Base-by-base conservation (phyloP, 371 early-diverging fungal species). In the Capillidium heterosporum region DNA sequence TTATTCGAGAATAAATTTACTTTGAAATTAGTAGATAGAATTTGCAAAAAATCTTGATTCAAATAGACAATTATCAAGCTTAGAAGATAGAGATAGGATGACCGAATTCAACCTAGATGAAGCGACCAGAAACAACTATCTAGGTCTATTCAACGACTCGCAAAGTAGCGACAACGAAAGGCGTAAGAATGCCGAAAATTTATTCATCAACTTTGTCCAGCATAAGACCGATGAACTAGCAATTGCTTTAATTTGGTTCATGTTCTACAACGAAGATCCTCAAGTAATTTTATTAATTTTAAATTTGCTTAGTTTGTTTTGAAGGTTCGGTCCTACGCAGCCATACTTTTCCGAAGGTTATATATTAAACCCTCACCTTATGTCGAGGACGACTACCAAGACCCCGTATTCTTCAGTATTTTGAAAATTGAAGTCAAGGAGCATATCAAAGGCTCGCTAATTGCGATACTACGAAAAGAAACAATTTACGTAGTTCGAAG, bases 391-490 rank as follows among this genome's bases (percentile, higher is more conserved):
- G n/a, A 32, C 13, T 15, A 32, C 23, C 21, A 19, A 11, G 53
- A 53, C 32, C 31, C 35, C 13, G 53, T 32, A 4, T n/a, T 11
- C 4, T 32, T n/a, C 19, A 29, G 35, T 15, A 17, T 5, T 11
- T 23, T 35, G 39, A 91, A 87, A 85, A 76, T 75, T 55, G 66
- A 71, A 46, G 74, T 88, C 23, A 77, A 78, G 47, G 77, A 75
- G 17, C 63, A 67, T 8, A 78, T 84, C 19, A 76, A 83, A 24
- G 62, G 68, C 44, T 73, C 74, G 57, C 75, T 95, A 50, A 67
- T 95, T 57, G 66, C 74, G 17, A 76, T 89, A 17, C 77, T 95
- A 39, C 71, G 74, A 26, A 74, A 73, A 49, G 95, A 92, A 65
- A 64, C 74, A 27, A 84, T 80, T 58, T 65, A 68, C 57, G 65